Base-by-base conservation (phyloP, 306 rosid species). In the Vicia villosa region DNA sequence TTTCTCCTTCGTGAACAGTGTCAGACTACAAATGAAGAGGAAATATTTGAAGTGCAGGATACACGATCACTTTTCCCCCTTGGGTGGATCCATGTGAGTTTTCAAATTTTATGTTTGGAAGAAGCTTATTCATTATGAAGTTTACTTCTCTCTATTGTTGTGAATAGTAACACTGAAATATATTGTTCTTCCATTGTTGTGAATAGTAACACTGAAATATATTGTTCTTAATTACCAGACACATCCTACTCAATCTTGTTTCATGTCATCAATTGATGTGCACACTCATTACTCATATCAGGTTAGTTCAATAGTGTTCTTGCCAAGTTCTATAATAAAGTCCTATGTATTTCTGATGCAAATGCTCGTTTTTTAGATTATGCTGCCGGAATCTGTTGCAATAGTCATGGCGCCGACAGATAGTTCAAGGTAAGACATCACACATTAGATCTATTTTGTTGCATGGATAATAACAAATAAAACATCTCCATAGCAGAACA, bases 221-320 rank as follows among this genome's bases (percentile, higher is more conserved):
- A 24, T 58, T 65, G 34, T 79, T 79, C 60, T 75, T 42, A 60
- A 43, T 77, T 74, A 76, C 40, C 96, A 94, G 98, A 94, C 97
- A 42, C 98, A 94, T 87, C 98, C 98, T 71, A 79, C 98, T 4
- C 98, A 94, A 85, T 94, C 98, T 63, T 94, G 98, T 84, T 94
- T 94, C 88, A 94, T 94, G 98, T 94, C 98, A 0, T 94, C 98
- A 1, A 86, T 94, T 84, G 98, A 94, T 85, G 63, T 94, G 71
- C 98, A 94, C 79, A 94, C 98, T 56, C 98, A 94, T 84, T 94
- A 94, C 82, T 94, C 98, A 17, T 94, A 94, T 87, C 98, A 94
- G 98, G 98, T 88, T 74, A 51, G 84, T 72, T 72, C 66, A 10
- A 32, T 10, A 34, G 36, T 38, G 24, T 45, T 68, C 34, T 63